These are phyloP conservation scores for Ophiosphaerella narmari DNA, from an alignment of 2,329 filamentous ascomycete species.

Conservation along the genomic window DNA sequence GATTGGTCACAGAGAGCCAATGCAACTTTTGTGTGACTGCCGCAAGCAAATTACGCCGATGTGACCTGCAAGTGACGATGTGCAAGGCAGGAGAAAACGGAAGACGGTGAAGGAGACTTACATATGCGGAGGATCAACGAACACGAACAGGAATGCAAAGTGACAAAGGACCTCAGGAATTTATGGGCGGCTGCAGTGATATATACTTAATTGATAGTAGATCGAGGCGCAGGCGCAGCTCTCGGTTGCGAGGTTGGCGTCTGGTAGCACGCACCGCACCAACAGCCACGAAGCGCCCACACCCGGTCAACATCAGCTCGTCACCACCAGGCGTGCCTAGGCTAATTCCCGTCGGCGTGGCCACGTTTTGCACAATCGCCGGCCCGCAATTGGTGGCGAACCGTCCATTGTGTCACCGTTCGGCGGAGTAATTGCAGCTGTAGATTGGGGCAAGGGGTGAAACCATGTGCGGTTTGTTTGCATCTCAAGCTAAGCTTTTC, in stretches of 20 bases:
- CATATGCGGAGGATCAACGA: background rate
- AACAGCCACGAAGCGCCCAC: background rate
- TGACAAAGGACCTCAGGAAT: background rate
- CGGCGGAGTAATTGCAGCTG: background rate
- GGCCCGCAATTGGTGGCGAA: background rate
- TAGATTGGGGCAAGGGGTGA: background rate
- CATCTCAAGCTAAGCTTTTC: constrained; percentile 15
- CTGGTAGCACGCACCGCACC: constrained; percentile 1
- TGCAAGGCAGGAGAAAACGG: background rate
- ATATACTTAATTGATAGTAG: constrained; percentile 12
- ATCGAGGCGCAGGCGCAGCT: constrained; percentile 15
- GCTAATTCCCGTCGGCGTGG: background rate
- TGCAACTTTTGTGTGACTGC: constrained; percentile 2
- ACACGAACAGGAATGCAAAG: background rate
- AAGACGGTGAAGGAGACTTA: constrained; percentile 1
- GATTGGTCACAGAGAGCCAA: background rate
- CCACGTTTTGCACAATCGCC: background rate
- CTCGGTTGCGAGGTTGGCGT: constrained; percentile 6
- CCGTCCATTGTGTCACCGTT: background rate
- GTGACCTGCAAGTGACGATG: too few relatives aligned
- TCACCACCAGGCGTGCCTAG: background rate
- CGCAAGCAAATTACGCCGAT: background rate
- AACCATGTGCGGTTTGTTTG: constrained; percentile 8
- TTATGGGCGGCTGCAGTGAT: constrained; percentile 11
- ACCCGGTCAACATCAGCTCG: background rate